These are phyloP conservation scores for Penicillium sp. DNA, from an alignment of 2,329 filamentous ascomycete species.

Conservation along the genomic window DNA sequence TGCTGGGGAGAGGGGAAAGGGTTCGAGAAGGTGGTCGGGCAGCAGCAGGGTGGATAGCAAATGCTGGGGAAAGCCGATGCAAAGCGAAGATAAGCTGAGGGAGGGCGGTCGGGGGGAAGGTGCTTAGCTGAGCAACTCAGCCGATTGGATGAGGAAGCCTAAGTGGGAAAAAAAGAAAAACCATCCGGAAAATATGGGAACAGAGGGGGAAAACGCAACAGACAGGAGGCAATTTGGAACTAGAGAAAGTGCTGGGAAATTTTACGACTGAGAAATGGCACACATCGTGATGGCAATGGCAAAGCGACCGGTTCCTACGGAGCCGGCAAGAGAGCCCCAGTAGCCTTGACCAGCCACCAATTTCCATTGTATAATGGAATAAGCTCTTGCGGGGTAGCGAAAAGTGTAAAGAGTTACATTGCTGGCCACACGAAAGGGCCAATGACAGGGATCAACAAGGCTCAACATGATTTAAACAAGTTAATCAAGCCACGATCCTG, in stretches of 20 bases:
- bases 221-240: constrained; percentile 6
- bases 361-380: constrained; percentile 28
- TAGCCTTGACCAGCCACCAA: constrained; percentile 12
- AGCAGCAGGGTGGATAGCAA: constrained; percentile 21
- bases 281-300: neutral
- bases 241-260: neutral
- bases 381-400: constrained; percentile 33
- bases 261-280: neutral
- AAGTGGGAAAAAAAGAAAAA: constrained; percentile 3
- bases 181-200: neutral
- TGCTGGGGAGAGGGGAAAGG: constrained; percentile 16
- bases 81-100: constrained; percentile 41
- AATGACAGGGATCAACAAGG: no score
- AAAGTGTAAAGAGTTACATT: constrained; percentile 18
- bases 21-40: constrained; percentile 11
- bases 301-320: neutral
- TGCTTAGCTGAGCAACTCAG: constrained; percentile 23
- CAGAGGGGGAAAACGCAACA: neutral
- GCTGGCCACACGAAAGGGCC: neutral
- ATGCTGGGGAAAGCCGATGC: constrained; percentile 39
- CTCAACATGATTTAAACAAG: no score
- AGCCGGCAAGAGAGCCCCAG: constrained; percentile 2
- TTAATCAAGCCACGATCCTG: no score
- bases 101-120: constrained; percentile 36
- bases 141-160: constrained; percentile 13